A percentile compares a stretch with the other conserved stretches of the same genome.
phyloP scores from a whole-genome alignment of 371 early-diverging fungal genomes.

The Actinomortierella wolfii region DNA sequence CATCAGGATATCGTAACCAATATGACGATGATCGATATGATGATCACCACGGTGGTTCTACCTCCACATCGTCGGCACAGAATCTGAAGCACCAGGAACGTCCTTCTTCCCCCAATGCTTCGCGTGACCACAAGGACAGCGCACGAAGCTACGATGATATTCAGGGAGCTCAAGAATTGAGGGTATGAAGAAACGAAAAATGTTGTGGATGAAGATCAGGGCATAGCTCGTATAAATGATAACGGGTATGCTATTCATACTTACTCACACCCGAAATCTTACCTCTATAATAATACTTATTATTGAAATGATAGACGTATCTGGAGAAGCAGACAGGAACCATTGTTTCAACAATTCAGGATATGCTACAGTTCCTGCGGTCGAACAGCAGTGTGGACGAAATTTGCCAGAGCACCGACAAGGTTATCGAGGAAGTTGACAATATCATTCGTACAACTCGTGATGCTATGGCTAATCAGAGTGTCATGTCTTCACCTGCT shows the following conservation, averaged over 20 bases:
- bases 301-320: constrained; percentile 63
- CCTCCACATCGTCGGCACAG: too few relatives aligned
- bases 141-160: constrained; percentile 5
- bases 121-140: constrained; percentile 17
- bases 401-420: constrained; percentile 65
- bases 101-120: neutral
- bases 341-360: constrained; percentile 88
- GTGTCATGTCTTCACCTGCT: constrained; percentile 37
- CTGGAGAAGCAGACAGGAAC: constrained; percentile 85
- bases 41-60: constrained; percentile 19
- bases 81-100: neutral
- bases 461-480: constrained; percentile 42
- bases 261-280: too few relatives aligned
- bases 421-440: constrained; percentile 74
- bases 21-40: neutral
- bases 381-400: constrained; percentile 58
- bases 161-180: constrained; percentile 3
- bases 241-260: too few relatives aligned
- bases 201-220: too few relatives aligned
- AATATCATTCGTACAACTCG: constrained; percentile 52
- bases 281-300: too few relatives aligned
- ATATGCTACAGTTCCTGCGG: constrained; percentile 73
- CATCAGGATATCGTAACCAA: neutral
- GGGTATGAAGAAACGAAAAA: constrained; percentile 9
- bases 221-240: constrained; percentile 10